These are phyloP conservation scores for Scutellaria minor DNA, from an alignment of 257 asterid species.

Conservation along the genomic window DNA sequence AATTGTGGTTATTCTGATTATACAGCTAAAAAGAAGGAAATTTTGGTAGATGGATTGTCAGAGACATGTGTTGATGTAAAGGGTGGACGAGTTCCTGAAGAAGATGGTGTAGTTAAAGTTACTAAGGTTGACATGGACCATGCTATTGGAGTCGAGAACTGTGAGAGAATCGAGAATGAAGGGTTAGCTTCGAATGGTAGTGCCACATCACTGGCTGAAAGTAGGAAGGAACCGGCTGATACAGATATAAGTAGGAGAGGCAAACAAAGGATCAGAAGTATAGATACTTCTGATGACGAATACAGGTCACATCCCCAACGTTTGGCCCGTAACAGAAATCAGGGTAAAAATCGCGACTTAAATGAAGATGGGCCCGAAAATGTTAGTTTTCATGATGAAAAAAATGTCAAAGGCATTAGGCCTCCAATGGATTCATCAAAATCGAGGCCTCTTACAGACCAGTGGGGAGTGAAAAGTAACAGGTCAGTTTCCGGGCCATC, in stretches of 20 bases:
- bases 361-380: slow-evolving; percentile 46
- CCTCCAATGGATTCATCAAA: slow-evolving; percentile 51
- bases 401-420: slow-evolving; percentile 41
- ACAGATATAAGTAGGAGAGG: slow-evolving; percentile 48
- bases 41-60: slow-evolving; percentile 51
- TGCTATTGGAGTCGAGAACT: slow-evolving; percentile 39
- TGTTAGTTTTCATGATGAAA: slow-evolving; percentile 41
- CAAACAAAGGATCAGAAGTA: slow-evolving; percentile 48
- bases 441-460: slow-evolving; percentile 50
- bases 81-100: slow-evolving; percentile 44
- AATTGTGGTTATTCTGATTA: slow-evolving; percentile 37
- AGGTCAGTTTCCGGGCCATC: slow-evolving; percentile 38
- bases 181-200: slow-evolving; percentile 43
- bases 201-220: slow-evolving; percentile 45
- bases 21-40: slow-evolving; percentile 69
- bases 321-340: slow-evolving; percentile 38
- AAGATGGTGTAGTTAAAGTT: slow-evolving; percentile 41
- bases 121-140: slow-evolving; percentile 47
- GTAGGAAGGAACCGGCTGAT: slow-evolving; percentile 44
- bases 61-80: slow-evolving; percentile 54
- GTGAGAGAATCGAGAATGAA: slow-evolving; percentile 40
- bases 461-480: slow-evolving; percentile 43
- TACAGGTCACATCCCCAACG: slow-evolving; percentile 38
- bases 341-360: slow-evolving; percentile 39
- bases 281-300: slow-evolving; percentile 46